Evolutionary conservation across 768 basidiomycete genomes (phyloP), one percentile per base, ranked within the genome.

Genomic region (Xerocomus brunneocitrinus): DNA sequence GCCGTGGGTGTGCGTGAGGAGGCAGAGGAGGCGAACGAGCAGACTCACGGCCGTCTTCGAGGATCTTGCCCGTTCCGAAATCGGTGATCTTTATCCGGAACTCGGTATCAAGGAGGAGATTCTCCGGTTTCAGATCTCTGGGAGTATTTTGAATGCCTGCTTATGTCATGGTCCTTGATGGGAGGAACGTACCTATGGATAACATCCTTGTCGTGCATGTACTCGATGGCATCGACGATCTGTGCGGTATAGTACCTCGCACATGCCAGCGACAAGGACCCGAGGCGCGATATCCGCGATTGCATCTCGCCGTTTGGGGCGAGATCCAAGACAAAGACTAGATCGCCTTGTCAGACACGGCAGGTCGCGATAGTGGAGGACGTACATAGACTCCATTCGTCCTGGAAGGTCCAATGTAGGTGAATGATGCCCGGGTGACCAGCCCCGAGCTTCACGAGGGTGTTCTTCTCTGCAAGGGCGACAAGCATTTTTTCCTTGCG

Each of bases 21-120:
- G 39, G 34, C n/a, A 14, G 14, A 36, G 4, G n/a, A 5, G 8
- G 45, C 24, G 10, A 22, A 40, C 2, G 8, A 43, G 24, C n/a
- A 13, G 1, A 71, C 82, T 62, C 51, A 84, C 84, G 70, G 48
- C 73, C 75, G 22, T 77, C 65, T 55, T 85, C 82, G 32, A 85
- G 72, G 56, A 89, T 74, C 71, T 89, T 89, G 19, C 92, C 92
- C 4, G 92, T 95, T 6, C 97, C 97, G 70, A 98, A 98, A 68
- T 99, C 97, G 14, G 93, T 91, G n/a, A 99, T 81, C 69, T 93
- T 95, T 65, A 97, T 83, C 50, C 92, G 84, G 72, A 86, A 89
- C 14, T 84, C 79, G 34, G 80, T 80, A 60, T 95, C 93, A n/a
- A 99, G 77, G 8, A 99, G 77, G 30, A 98, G 76, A 67, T 98